These are phyloP conservation scores for Globisporangium nodosum DNA, from an alignment of 352 stramenopile species.

Conservation along the genomic window DNA sequence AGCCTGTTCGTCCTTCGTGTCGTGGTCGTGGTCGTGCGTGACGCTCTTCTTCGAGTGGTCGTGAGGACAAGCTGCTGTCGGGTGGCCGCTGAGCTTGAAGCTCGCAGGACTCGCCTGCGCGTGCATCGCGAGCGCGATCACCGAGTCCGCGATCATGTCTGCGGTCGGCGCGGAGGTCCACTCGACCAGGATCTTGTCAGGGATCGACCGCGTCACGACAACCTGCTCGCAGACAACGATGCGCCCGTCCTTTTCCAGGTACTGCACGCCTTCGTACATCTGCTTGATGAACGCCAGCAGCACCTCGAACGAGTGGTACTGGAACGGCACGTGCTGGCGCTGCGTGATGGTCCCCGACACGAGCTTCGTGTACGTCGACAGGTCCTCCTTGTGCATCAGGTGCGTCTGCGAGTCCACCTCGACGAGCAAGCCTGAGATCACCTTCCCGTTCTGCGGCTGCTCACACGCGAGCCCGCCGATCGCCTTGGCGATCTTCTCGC, in stretches of 20 bases:
- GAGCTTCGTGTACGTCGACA: conserved; percentile 84
- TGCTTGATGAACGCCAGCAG: conserved; percentile 73
- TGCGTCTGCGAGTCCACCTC: conserved; percentile 84
- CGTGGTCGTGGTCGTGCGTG: conserved; percentile 12
- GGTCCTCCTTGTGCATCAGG: conserved; percentile 80
- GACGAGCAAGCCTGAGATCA: conserved; percentile 80
- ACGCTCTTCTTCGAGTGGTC: conserved; percentile 61
- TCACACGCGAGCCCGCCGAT: conserved; percentile 68
- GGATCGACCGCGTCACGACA: conserved; percentile 40
- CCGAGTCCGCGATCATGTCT: conserved; percentile 95
- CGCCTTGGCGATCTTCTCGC: conserved; percentile 85
- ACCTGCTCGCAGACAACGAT: conserved; percentile 73
- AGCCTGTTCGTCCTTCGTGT: conserved; percentile 11
- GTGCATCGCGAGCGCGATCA: conserved; percentile 96
- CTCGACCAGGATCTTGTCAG: conserved; percentile 60
- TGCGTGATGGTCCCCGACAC: conserved; percentile 77
- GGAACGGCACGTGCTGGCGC: conserved; percentile 82
- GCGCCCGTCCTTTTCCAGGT: conserved; percentile 47
- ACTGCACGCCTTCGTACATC: conserved; percentile 76
- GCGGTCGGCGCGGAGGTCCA: conserved; percentile 91
- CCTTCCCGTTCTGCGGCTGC: conserved; percentile 69
- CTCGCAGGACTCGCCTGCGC: conserved; percentile 75
- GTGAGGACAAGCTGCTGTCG: conserved; percentile 68
- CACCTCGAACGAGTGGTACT: conserved; percentile 74
- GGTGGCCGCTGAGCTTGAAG: conserved; percentile 77